Conservation (phyloP, 371 early-diverging fungal genomes). For the Apophysomyces sp. region DNA sequence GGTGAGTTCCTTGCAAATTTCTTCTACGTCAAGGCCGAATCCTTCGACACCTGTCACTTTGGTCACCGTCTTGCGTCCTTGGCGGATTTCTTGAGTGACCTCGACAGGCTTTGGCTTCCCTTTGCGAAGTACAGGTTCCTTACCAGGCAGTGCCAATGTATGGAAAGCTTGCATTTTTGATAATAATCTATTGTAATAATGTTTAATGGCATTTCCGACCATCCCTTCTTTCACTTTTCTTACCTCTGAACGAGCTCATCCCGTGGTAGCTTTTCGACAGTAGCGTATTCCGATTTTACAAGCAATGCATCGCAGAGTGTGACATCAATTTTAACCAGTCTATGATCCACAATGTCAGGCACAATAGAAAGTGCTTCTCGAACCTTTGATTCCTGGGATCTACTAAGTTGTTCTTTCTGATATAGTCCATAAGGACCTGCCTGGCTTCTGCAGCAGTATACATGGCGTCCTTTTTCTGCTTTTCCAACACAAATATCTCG, state of each 20-base stretch:
- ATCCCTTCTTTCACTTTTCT: background rate
- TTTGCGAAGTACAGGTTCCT: slow-evolving; percentile 38
- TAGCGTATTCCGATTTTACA: slow-evolving; percentile 58
- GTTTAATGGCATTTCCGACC: background rate
- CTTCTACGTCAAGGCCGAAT: slow-evolving; percentile 61
- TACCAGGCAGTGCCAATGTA: slow-evolving; percentile 43
- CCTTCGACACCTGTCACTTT: slow-evolving; percentile 63
- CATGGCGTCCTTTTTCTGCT: slow-evolving; percentile 49
- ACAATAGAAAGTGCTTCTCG: background rate
- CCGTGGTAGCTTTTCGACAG: slow-evolving; percentile 49
- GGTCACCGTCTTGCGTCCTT: slow-evolving; percentile 67
- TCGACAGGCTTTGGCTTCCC: slow-evolving; percentile 53
- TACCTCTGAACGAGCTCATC: slow-evolving; percentile 52
- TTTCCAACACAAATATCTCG: slow-evolving; percentile 53
- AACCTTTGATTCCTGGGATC: slow-evolving; percentile 64
- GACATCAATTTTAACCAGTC: slow-evolving; percentile 59
- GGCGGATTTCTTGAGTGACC: slow-evolving; percentile 61
- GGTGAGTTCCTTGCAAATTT: slow-evolving; percentile 61
- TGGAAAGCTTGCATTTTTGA: slow-evolving; percentile 60
- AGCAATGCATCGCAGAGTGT: slow-evolving; percentile 60
- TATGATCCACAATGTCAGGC: slow-evolving; percentile 4
- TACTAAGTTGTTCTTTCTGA: slow-evolving; percentile 53
- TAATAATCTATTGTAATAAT: slow-evolving; percentile 24
- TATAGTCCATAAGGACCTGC: slow-evolving; percentile 54
- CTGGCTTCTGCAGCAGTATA: slow-evolving; percentile 61